Evolutionary conservation across 345 rosid genomes (phyloP).

Genomic region (Eucalyptus polybractea): DNA sequence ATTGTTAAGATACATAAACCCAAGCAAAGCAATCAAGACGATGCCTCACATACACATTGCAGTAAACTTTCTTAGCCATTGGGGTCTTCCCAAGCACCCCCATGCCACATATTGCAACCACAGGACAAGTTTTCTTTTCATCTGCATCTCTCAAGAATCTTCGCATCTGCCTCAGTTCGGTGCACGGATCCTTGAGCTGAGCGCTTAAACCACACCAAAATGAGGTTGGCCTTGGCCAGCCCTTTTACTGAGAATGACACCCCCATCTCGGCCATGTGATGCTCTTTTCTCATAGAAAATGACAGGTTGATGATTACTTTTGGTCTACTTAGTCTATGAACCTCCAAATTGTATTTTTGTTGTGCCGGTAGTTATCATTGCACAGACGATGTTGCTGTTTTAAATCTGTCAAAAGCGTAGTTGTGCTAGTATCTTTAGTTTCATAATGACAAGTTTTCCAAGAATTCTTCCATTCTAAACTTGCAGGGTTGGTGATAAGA

Average conservation of each 20-base stretch:
- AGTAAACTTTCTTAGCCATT: background rate
- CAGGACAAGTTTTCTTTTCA: background rate
- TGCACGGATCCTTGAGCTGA: background rate
- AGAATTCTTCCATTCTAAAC: background rate
- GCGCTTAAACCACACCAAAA: background rate
- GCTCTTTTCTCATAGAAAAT: background rate
- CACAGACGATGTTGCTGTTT: background rate
- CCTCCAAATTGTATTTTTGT: background rate
- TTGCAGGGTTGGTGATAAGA: background rate
- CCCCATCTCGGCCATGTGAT: background rate
- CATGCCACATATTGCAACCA: conserved; percentile 26
- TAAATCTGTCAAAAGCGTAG: background rate
- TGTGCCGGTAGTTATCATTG: background rate
- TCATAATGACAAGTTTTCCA: background rate
- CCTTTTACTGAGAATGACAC: background rate
- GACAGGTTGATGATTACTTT: background rate
- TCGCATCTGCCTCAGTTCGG: background rate
- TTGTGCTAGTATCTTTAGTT: background rate
- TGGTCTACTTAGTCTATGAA: background rate
- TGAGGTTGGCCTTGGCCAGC: background rate
- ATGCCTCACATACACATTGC: background rate
- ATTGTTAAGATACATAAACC: conserved; percentile 26
- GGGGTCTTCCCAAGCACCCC: conserved; percentile 21
- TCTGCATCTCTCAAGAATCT: background rate
- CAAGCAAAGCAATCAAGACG: background rate